Percentiles rank a stretch among this genome's conserved stretches.
Conservation (phyloP, 176 grass and related monocot species). For the Carex kokanica region DNA sequence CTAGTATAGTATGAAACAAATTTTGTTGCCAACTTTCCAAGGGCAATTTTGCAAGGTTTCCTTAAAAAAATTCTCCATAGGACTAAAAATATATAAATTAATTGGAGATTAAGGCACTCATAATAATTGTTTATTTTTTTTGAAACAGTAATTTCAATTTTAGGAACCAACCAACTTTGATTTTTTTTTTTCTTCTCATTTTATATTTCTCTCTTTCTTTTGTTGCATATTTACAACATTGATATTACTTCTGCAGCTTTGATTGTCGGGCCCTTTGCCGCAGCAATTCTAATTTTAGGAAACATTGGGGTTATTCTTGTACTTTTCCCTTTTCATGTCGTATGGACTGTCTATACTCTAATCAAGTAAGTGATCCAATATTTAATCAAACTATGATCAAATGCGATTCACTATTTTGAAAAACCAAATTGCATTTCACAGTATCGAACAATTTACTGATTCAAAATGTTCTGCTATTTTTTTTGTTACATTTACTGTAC, state of each 20-base stretch:
- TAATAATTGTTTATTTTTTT: background rate
- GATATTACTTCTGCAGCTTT: constrained; percentile 40
- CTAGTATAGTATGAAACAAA: too few relatives aligned
- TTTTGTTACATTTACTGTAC: background rate
- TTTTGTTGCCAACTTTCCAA: too few relatives aligned
- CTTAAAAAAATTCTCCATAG: background rate
- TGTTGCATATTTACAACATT: background rate
- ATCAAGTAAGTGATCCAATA: constrained; percentile 43
- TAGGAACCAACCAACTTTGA: background rate
- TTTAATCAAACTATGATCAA: background rate
- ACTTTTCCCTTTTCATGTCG: constrained; percentile 79
- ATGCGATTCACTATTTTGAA: background rate
- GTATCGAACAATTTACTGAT: background rate
- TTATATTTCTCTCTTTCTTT: background rate
- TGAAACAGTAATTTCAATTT: background rate
- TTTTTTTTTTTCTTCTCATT: background rate
- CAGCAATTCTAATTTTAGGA: constrained; percentile 61
- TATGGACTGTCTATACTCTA: constrained; percentile 81
- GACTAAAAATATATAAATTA: background rate
- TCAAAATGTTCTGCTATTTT: background rate
- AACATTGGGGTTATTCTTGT: constrained; percentile 76
- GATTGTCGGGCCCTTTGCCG: constrained; percentile 74
- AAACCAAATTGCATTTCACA: background rate
- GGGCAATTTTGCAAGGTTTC: too few relatives aligned
- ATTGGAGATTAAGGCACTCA: background rate